Conservation (phyloP, 2,329 filamentous ascomycete genomes). For the Aspergillus awamori region DNA sequence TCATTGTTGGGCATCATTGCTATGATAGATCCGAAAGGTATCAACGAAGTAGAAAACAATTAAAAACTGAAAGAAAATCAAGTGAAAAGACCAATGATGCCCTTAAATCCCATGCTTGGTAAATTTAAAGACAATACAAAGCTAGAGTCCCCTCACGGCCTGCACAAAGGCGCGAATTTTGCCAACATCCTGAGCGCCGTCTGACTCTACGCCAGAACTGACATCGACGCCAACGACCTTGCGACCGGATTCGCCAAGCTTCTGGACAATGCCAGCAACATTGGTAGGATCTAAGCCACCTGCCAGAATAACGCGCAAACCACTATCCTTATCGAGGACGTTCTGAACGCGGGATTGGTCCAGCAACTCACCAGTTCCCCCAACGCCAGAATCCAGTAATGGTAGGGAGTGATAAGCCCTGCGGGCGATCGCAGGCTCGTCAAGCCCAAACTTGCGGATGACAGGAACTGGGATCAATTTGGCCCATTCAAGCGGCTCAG, state of each 20-base stretch:
- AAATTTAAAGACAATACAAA: constrained; percentile 22
- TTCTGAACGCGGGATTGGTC: constrained; percentile 70
- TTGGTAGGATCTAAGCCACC: constrained; percentile 83
- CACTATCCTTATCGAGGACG: constrained; percentile 66
- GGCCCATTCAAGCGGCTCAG: constrained; percentile 91
- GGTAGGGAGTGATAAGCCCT: constrained; percentile 83
- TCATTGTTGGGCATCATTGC: not conserved
- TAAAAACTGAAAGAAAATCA: not conserved
- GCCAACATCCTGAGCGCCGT: constrained; percentile 75
- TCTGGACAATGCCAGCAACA: constrained; percentile 66
- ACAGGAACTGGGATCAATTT: constrained; percentile 88
- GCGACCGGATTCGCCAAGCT: constrained; percentile 61
- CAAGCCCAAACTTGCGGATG: constrained; percentile 79
- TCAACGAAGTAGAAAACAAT: not conserved
- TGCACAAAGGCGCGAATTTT: constrained; percentile 82
- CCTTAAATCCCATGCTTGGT: not conserved
- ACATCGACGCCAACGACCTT: constrained; percentile 85
- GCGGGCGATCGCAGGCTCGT: constrained; percentile 68
- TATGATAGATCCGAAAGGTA: not conserved
- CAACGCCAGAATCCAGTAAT: constrained; percentile 82
- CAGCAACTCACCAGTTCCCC: constrained; percentile 77
- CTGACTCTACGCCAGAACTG: constrained; percentile 87
- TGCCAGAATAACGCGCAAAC: constrained; percentile 77
- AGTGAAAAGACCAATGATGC: not conserved
- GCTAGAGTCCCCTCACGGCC: constrained; percentile 63